These are phyloP conservation scores for Dactylella cylindrospora DNA, from an alignment of 2,329 filamentous ascomycete genomes.

Conservation along the genomic window DNA sequence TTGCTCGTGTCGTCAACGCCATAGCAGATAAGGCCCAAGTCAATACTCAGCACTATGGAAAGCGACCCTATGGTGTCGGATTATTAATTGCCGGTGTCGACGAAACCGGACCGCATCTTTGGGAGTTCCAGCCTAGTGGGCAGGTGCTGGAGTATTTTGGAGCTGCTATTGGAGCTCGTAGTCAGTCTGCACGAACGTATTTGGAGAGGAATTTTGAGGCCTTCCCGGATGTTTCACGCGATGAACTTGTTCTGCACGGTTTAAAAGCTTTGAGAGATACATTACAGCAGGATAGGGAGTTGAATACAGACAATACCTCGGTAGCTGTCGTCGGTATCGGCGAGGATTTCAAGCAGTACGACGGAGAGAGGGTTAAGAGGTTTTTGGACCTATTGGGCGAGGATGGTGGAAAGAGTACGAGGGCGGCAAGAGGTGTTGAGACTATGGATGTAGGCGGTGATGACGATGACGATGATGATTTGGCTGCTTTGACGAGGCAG, in stretches of 20 bases:
- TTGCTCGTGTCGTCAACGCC: constrained; percentile 83
- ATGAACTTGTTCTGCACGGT: constrained; percentile 88
- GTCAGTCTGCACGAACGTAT: constrained; percentile 97
- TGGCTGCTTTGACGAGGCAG: constrained; percentile 55
- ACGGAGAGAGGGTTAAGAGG: constrained; percentile 80
- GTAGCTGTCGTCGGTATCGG: constrained; percentile 74
- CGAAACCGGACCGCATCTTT: constrained; percentile 89
- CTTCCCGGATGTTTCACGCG: constrained; percentile 73
- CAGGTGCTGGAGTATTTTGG: constrained; percentile 97
- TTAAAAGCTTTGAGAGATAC: constrained; percentile 91
- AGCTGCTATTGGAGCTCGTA: constrained; percentile 91
- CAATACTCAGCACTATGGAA: constrained; percentile 97
- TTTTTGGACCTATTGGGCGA: constrained; percentile 76
- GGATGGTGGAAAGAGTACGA: constrained; percentile 55
- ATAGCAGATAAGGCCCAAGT: constrained; percentile 96
- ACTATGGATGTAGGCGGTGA: constrained; percentile 51
- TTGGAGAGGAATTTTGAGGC: constrained; percentile 86
- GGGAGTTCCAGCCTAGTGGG: constrained; percentile 95
- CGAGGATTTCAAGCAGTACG: constrained; percentile 67
- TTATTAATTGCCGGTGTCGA: constrained; percentile 91
- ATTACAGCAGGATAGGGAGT: constrained; percentile 92
- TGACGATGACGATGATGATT: constrained; percentile 53
- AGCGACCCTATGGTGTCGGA: constrained; percentile 92
- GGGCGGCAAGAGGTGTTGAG: constrained; percentile 52
- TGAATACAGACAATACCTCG: constrained; percentile 95